phyloP scores from a whole-genome alignment of 2,329 filamentous ascomycete species.

The Didymella pomorum region DNA sequence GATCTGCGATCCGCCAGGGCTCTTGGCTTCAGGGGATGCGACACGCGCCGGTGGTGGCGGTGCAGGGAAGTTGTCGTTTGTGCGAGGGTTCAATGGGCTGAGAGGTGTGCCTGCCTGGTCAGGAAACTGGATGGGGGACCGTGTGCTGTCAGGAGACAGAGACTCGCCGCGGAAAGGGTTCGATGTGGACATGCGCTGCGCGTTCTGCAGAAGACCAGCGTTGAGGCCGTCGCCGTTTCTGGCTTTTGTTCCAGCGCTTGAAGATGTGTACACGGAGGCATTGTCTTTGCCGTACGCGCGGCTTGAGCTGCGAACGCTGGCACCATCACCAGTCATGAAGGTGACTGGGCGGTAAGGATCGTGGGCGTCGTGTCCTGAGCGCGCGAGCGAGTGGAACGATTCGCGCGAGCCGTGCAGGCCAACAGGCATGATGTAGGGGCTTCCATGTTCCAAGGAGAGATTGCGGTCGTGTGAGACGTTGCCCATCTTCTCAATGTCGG shows the following conservation, averaged over 20 bases:
- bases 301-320: slow-evolving; percentile 45
- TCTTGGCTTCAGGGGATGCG: slow-evolving; percentile 14
- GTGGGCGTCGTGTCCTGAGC: slow-evolving; percentile 75
- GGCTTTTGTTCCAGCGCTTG: slow-evolving; percentile 57
- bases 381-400: slow-evolving; percentile 85
- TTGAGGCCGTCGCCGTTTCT: slow-evolving; percentile 59
- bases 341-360: slow-evolving; percentile 81
- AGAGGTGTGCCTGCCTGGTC: slow-evolving; percentile 39
- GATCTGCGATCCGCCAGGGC: slow-evolving; percentile 16
- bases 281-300: slow-evolving; percentile 49
- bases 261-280: slow-evolving; percentile 61
- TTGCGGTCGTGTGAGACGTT: slow-evolving; percentile 54
- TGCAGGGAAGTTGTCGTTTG: slow-evolving; percentile 25
- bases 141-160: slow-evolving; percentile 42
- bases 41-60: slow-evolving; percentile 24
- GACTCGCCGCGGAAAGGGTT: slow-evolving; percentile 55
- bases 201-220: slow-evolving; percentile 61
- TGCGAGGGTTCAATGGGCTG: slow-evolving; percentile 44
- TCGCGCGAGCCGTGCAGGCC: slow-evolving; percentile 80
- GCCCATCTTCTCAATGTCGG: slow-evolving; percentile 56
- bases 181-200: slow-evolving; percentile 65
- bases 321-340: slow-evolving; percentile 61
- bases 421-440: slow-evolving; percentile 92
- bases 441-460: slow-evolving; percentile 71
- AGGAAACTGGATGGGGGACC: slow-evolving; percentile 46